phyloP scores from a whole-genome alignment of 176 grass and related monocot genomes.

The Bromus sterilis region DNA sequence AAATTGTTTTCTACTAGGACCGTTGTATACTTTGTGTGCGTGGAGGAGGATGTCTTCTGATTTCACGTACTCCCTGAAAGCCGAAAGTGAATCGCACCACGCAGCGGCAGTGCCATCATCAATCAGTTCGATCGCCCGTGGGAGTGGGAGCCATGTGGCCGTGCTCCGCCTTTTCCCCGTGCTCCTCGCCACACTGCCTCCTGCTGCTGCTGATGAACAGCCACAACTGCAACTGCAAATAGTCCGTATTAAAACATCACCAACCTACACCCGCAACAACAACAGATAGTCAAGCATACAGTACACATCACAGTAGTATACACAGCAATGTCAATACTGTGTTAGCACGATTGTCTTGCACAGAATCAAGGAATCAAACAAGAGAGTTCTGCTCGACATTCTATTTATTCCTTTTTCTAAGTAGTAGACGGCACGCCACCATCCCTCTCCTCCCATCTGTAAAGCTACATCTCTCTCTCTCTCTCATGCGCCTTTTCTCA shows the following conservation, averaged over 20 bases:
- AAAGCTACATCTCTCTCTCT: neutral
- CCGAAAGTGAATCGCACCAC: neutral
- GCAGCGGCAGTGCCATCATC: neutral
- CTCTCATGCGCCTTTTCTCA: neutral
- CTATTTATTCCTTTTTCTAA: neutral
- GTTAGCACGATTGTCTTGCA: neutral
- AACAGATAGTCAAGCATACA: neutral
- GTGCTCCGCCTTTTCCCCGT: neutral
- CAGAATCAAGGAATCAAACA: neutral
- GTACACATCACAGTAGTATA: neutral
- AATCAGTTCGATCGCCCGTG: neutral
- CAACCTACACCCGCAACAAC: neutral
- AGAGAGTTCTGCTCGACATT: neutral
- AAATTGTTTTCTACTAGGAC: no score
- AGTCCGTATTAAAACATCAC: neutral
- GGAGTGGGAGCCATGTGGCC: conserved; percentile 13
- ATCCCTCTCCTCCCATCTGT: neutral
- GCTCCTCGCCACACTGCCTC: neutral
- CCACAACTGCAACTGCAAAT: neutral
- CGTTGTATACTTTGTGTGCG: no score
- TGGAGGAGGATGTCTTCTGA: no score
- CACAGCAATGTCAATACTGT: neutral
- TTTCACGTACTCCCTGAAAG: conserved; percentile 2
- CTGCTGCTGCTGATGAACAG: neutral
- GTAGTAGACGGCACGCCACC: neutral